These are phyloP conservation scores for Magnaporthiopsis incrustans DNA, from an alignment of 2,329 filamentous ascomycete genomes.

Conservation along the genomic window DNA sequence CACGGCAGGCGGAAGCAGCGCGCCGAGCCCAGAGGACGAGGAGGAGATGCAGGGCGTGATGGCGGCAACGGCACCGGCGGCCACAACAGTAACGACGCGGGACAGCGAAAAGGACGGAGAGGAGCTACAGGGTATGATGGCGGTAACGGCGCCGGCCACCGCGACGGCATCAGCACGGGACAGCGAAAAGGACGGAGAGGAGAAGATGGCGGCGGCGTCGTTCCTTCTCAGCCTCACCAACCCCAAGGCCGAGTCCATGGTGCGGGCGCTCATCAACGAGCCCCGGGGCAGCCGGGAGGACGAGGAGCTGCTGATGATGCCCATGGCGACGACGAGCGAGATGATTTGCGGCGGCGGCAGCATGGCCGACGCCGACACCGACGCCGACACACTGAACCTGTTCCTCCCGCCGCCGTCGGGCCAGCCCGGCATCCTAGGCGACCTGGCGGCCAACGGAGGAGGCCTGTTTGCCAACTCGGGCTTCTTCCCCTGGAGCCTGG, in stretches of 20 bases:
- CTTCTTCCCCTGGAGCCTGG: constrained; percentile 13
- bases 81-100: too few relatives aligned
- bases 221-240: constrained; percentile 20
- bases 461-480: constrained; percentile 3
- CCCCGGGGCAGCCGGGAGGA: constrained; percentile 1
- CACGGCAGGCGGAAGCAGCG: not conserved
- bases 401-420: not conserved
- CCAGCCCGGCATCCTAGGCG: not conserved
- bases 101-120: constrained; percentile 9
- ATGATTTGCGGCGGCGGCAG: not conserved
- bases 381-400: not conserved
- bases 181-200: constrained; percentile 9
- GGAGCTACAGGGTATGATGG: constrained; percentile 15
- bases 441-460: not conserved
- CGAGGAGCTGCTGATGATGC: not conserved
- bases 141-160: too few relatives aligned
- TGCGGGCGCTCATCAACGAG: constrained; percentile 13
- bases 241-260: constrained; percentile 17
- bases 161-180: too few relatives aligned
- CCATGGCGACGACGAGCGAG: not conserved
- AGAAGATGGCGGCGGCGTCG: constrained; percentile 16
- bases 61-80: too few relatives aligned
- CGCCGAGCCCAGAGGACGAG: not conserved
- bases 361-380: too few relatives aligned
- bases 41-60: not conserved